Evolutionary conservation across 2,329 filamentous ascomycete species (phyloP).

Genomic region (Macroventuria anomochaeta): DNA sequence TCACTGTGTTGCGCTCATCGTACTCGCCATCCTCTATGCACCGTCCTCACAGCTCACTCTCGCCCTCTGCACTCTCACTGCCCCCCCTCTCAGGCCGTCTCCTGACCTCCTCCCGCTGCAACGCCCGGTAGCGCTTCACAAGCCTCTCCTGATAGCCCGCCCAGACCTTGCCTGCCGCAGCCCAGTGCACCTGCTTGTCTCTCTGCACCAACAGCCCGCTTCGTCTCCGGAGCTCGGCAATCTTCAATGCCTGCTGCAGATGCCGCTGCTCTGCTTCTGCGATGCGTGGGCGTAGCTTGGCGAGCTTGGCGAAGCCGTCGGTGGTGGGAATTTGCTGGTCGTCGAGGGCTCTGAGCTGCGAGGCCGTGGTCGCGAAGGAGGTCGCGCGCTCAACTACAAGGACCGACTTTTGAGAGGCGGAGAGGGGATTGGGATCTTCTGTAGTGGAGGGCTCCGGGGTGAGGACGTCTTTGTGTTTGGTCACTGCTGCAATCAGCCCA

Average conservation of each 20-base stretch:
- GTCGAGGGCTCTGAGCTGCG: slow-evolving; percentile 53
- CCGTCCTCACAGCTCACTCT: no score
- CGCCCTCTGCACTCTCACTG: slow-evolving; percentile 38
- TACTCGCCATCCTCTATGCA: no score
- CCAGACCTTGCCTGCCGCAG: slow-evolving; percentile 72
- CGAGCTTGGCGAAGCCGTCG: slow-evolving; percentile 59
- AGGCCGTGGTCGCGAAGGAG: slow-evolving; percentile 51
- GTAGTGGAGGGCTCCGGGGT: slow-evolving; percentile 24
- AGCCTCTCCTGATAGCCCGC: slow-evolving; percentile 74
- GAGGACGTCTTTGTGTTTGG: slow-evolving; percentile 52
- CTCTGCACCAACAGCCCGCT: slow-evolving; percentile 62
- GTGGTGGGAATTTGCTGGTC: slow-evolving; percentile 54
- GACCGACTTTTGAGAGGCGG: slow-evolving; percentile 37
- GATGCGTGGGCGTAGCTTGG: slow-evolving; percentile 67
- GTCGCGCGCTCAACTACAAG: slow-evolving; percentile 55
- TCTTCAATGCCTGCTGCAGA: slow-evolving; percentile 65
- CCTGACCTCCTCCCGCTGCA: slow-evolving; percentile 68
- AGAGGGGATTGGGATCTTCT: slow-evolving; percentile 28
- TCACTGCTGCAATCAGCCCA: slow-evolving; percentile 43
- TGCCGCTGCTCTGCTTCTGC: slow-evolving; percentile 67
- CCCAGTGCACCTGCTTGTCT: slow-evolving; percentile 77
- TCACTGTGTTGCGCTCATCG: no score
- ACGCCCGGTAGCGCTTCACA: slow-evolving; percentile 67
- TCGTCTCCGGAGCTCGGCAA: slow-evolving; percentile 67
- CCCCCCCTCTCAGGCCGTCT: slow-evolving; percentile 61